Base-by-base conservation (phyloP, 2,329 filamentous ascomycete species). In the Trichophyton simii region DNA sequence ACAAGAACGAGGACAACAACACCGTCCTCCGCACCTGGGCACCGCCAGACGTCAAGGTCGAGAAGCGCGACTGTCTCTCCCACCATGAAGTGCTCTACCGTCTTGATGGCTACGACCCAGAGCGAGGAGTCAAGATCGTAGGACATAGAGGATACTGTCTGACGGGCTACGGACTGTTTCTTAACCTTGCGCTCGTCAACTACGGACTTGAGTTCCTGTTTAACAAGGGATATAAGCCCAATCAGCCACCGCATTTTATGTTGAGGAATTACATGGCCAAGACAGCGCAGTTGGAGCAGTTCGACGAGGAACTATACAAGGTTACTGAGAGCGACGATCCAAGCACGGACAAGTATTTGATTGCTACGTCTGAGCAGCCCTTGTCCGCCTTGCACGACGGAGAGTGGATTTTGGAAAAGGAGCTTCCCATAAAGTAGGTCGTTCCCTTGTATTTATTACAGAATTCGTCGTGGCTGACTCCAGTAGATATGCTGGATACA, bases 301-400 rank as follows among this genome's bases (percentile, higher is more conserved):
- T 99, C 70, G 94, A 99, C 71, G 94, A 97, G 74, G 92, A 97
- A 75, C 80, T 99, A 59, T 99, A 99, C 82, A 97, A 97, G 78
- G 92, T 99, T 61, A 81, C 81, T 25, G 85, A 92, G 67, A 87
- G 88, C 72, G 88, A 89, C 63, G 90, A 95, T 68, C 85, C 89
- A 66, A 84, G 89, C 68, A 89, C 88, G 58, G 94, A 97, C 77
- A 96, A 96, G 78, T 86, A 85, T 70, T 75, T 85, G 42, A 87
- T 87, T 70, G 89, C 89, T 13, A 96, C 91, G 63, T 94, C 88
- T 31, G 94, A 99, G 75, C 94, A 99, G 75, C 94, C 94, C 20
- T 86, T 99, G 71, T 96, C 90, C 28, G 91, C 90, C 22, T 85
- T 94, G 70, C 94, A 97, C 75, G 87, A 90, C 55, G 88, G 92